Evolutionary conservation across 2,329 filamentous ascomycete genomes (phyloP).

Genomic region (Diaporthe ilicicola): DNA sequence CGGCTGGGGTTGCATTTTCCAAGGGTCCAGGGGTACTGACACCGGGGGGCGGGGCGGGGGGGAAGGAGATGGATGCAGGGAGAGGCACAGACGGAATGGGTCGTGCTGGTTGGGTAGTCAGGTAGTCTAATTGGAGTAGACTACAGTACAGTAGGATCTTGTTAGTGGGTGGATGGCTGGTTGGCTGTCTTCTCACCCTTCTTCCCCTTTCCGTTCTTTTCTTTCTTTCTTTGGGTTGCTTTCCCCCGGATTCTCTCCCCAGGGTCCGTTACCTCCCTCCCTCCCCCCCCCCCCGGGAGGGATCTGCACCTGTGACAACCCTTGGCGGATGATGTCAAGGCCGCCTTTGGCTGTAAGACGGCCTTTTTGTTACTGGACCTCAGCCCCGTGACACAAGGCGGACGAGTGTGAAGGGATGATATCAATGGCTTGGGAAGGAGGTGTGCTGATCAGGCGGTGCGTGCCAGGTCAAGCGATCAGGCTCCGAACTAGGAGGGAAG

Average conservation of each 20-base stretch:
- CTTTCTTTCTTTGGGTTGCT: background rate
- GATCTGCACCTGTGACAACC: constrained; percentile 12
- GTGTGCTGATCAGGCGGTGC: constrained; percentile 1
- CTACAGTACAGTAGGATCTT: background rate
- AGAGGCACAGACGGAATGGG: background rate
- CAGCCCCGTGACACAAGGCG: background rate
- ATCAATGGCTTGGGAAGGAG: constrained; percentile 8
- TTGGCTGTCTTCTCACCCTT: background rate
- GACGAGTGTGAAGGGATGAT: constrained; percentile 5
- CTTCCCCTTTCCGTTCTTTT: too few relatives aligned
- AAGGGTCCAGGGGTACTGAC: constrained; percentile 14
- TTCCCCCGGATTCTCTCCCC: constrained; percentile 5
- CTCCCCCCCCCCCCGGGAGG: background rate
- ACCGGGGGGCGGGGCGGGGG: background rate
- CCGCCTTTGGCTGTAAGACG: background rate
- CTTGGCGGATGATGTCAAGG: constrained; percentile 24
- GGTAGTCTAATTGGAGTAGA: background rate
- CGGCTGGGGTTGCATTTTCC: constrained; percentile 17
- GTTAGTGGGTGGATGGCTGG: background rate
- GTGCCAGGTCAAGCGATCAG: background rate
- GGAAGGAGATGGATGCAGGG: background rate
- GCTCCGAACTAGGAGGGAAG: background rate
- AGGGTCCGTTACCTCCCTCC: too few relatives aligned
- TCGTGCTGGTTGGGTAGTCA: background rate
- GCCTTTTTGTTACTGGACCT: constrained; percentile 1